Evolutionary conservation across 768 basidiomycete species (phyloP).

Genomic region (Paxillus involutus): DNA sequence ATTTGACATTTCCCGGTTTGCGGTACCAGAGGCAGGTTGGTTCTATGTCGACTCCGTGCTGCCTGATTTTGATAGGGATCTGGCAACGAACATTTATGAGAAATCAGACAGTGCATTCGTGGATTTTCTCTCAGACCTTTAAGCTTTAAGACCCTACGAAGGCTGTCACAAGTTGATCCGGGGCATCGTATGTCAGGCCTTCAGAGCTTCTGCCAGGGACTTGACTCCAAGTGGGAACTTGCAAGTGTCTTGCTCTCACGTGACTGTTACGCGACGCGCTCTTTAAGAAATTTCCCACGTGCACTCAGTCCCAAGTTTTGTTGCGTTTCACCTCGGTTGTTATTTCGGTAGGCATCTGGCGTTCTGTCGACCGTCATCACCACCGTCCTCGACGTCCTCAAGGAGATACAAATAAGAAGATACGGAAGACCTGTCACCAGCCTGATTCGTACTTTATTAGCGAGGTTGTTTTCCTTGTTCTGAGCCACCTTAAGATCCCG

Average conservation of each 20-base stretch:
- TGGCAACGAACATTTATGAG: no score
- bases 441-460: slow-evolving; percentile 16
- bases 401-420: slow-evolving; percentile 11
- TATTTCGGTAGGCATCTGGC: slow-evolving; percentile 19
- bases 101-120: no score
- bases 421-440: slow-evolving; percentile 1
- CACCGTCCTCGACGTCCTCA: slow-evolving; percentile 11
- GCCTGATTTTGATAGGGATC: no score
- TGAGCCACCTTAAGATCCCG: slow-evolving; percentile 20
- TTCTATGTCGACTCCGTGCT: no score
- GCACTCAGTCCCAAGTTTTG: slow-evolving; percentile 19
- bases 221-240: no score
- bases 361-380: slow-evolving; percentile 6
- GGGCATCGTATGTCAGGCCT: no score
- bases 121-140: no score
- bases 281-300: slow-evolving; percentile 36
- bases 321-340: slow-evolving; percentile 28
- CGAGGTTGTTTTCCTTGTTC: slow-evolving; percentile 9
- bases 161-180: no score
- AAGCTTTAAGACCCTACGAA: no score
- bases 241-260: slow-evolving; percentile 28
- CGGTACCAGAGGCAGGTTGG: no score
- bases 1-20: no score
- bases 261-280: slow-evolving; percentile 39
- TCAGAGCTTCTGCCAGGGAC: not conserved